These are phyloP conservation scores for Trypanosoma boissoni DNA, from an alignment of 208 protist genomes.

Conservation along the genomic window DNA sequence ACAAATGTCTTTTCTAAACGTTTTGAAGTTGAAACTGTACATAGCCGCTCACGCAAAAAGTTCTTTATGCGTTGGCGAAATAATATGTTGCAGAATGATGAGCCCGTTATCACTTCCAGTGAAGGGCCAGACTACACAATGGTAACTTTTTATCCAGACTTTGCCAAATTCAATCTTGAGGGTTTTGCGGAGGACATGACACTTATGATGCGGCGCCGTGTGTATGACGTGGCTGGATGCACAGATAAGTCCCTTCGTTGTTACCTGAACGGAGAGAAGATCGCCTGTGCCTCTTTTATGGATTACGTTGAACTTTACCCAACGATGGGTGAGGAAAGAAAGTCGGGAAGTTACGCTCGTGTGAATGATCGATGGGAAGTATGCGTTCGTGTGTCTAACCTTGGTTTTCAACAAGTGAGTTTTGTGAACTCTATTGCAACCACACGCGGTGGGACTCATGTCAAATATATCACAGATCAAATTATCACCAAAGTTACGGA, in stretches of 20 bases:
- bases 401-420: slow-evolving; percentile 97
- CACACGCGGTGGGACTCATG: slow-evolving; percentile 98
- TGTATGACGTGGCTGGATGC: slow-evolving; percentile 99
- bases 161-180: slow-evolving; percentile 95
- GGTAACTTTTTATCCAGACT: slow-evolving; percentile 99
- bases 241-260: slow-evolving; percentile 91
- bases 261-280: slow-evolving; percentile 95
- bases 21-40: slow-evolving; percentile 97
- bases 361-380: slow-evolving; percentile 98
- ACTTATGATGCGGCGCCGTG: slow-evolving; percentile 95
- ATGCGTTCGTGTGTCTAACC: slow-evolving; percentile 91
- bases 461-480: slow-evolving; percentile 97
- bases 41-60: slow-evolving; percentile 88
- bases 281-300: slow-evolving; percentile 94
- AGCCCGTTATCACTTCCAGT: slow-evolving; percentile 86
- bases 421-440: slow-evolving; percentile 99
- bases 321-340: slow-evolving; percentile 81
- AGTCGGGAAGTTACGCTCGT: slow-evolving; percentile 65
- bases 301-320: slow-evolving; percentile 98
- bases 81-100: slow-evolving; percentile 96
- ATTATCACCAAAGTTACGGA: slow-evolving; percentile 91
- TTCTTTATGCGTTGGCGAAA: slow-evolving; percentile 96
- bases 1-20: slow-evolving; percentile 99
- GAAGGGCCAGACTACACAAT: slow-evolving; percentile 95
- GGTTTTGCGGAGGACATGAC: slow-evolving; percentile 96